Conservation (phyloP, 257 asterid species). For the Salvia miltiorrhiza region DNA sequence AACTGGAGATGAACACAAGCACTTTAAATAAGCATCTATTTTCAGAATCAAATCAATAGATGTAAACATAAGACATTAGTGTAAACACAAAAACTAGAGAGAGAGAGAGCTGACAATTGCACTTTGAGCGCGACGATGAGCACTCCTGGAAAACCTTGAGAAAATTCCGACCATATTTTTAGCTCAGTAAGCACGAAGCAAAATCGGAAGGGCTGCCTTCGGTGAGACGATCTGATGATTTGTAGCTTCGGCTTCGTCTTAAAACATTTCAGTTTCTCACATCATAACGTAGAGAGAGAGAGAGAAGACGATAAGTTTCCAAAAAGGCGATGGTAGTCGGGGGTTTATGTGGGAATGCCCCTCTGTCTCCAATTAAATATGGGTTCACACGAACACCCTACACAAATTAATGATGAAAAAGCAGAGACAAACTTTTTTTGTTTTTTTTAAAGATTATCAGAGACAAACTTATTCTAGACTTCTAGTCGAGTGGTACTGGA, state of each 20-base stretch:
- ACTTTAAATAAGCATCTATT: not conserved
- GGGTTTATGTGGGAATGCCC: slow-evolving; percentile 24
- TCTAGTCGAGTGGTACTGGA: slow-evolving; percentile 7
- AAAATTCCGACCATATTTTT: slow-evolving; percentile 82
- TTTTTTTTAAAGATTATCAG: no score
- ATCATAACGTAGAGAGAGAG: slow-evolving; percentile 17
- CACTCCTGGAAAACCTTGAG: slow-evolving; percentile 62
- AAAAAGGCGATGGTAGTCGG: slow-evolving; percentile 24
- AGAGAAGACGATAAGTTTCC: slow-evolving; percentile 10
- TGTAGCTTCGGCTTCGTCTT: not conserved
- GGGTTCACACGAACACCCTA: not conserved
- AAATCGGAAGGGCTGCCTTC: not conserved
- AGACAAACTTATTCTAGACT: no score
- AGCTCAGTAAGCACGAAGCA: slow-evolving; percentile 7
- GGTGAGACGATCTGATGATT: not conserved
- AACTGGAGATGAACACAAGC: slow-evolving; percentile 8
- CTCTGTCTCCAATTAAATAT: slow-evolving; percentile 19
- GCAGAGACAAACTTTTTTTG: no score
- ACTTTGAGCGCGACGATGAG: slow-evolving; percentile 85
- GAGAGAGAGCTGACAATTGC: slow-evolving; percentile 51
- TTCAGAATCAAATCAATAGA: slow-evolving; percentile 1
- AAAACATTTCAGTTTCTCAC: no score
- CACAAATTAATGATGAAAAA: not conserved
- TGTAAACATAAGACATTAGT: no score
- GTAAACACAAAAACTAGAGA: not conserved